Evolutionary conservation across 345 rosid species (phyloP), one percentile per base, ranked within the genome.

Genomic region (Populus euphratica): DNA sequence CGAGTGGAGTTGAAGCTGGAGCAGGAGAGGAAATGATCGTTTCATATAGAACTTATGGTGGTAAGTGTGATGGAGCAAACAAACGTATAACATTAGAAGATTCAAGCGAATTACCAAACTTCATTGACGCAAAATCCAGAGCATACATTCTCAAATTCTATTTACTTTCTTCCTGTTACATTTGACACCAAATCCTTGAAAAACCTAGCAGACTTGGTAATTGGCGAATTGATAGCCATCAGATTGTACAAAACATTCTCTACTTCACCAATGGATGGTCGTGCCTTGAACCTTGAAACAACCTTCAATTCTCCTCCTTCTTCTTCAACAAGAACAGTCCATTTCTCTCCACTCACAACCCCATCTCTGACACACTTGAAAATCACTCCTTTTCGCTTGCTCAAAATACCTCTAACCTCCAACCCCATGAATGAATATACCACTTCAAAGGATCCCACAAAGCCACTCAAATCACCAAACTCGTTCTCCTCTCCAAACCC

Each of bases 141-240:
- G 12, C 65, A 23, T 47, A 59, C 8, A 13, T 21, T 13, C 56
- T 35, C 31, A 54, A 74, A 56, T 17, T 39, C 68, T 23, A 73
- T 77, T 83, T 81, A 88, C 86, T 87, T 93, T 71, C 84, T 90
- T 70, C 97, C 93, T 3, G 94, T 89, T 62, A 91, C 89, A 83
- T 86, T 89, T 11, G 92, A 91, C 44, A 93, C 89, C 81, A 94
- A 82, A 83, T 88, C 90, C 44, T 72, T 87, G 50, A 91, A 81
- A 41, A 93, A 91, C 90, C 88, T 90, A 7, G 92, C 93, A 68
- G 97, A 92, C 82, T 94, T 92, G 17, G 94, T 89, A 29, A 94
- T 90, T 2, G 98, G 97, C 0, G 98, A 92, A 76, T 92, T 91
- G 80, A 92, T 81, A 69, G 94, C 97, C 96, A 94, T 90, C 85